Percentiles rank a stretch among this genome's conserved stretches.
These are phyloP conservation scores for Entophlyctis luteolus DNA, from an alignment of 192 early-diverging fungal genomes.

Conservation along the genomic window DNA sequence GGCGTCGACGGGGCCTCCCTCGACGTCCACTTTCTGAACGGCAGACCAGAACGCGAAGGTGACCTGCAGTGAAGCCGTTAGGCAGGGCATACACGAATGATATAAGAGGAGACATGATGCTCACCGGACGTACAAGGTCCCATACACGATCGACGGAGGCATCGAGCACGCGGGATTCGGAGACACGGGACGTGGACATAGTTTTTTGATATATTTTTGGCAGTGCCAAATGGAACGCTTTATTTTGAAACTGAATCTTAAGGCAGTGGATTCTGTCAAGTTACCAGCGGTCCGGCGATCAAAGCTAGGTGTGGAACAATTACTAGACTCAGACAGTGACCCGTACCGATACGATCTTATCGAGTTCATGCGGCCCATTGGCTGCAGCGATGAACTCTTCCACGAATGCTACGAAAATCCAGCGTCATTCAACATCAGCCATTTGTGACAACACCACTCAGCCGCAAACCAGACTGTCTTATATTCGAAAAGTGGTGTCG, in stretches of 20 bases:
- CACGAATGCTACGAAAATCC: conserved; percentile 12
- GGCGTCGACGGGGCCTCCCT: conserved; percentile 16
- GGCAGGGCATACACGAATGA: not conserved
- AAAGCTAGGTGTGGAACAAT: not conserved
- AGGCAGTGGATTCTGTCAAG: too few relatives aligned
- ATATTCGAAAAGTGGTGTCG: conserved; percentile 15
- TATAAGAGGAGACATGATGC: not conserved
- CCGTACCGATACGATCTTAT: conserved; percentile 1
- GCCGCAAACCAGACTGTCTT: conserved; percentile 4
- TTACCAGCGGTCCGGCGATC: conserved; percentile 5
- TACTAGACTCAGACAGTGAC: not conserved
- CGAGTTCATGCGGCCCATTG: conserved; percentile 1
- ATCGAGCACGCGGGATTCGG: conserved; percentile 34
- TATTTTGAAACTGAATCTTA: too few relatives aligned
- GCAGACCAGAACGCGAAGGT: conserved; percentile 37
- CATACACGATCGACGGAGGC: conserved; percentile 26
- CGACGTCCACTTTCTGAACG: conserved; percentile 24
- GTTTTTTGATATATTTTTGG: not conserved
- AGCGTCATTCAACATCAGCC: not conserved
- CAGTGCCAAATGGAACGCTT: too few relatives aligned
- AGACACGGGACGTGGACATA: conserved; percentile 23
- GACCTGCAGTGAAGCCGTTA: not conserved
- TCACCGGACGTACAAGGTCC: conserved; percentile 21
- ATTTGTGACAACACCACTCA: conserved; percentile 3
- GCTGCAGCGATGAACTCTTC: conserved; percentile 14